These are phyloP conservation scores for Gloeopeniophorella convolvens DNA, from an alignment of 768 basidiomycete genomes.

Conservation along the genomic window DNA sequence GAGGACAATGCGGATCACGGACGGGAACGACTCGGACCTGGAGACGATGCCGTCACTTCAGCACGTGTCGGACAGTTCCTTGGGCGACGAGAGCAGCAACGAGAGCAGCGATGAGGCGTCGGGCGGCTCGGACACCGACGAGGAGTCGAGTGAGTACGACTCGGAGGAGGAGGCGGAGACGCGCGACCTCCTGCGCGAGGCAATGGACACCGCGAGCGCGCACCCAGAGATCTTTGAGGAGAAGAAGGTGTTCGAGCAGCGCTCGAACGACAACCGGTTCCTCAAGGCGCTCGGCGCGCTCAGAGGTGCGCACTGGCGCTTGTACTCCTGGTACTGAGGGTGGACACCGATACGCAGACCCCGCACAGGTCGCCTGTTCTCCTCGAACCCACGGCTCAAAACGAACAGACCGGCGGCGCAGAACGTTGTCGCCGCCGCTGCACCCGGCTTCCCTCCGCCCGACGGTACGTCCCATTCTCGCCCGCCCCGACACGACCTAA, in stretches of 20 bases:
- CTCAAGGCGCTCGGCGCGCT: slow-evolving; percentile 68
- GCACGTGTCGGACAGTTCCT: slow-evolving; percentile 57
- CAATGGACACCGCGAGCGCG: slow-evolving; percentile 62
- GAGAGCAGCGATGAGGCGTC: slow-evolving; percentile 35
- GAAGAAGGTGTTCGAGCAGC: slow-evolving; percentile 37
- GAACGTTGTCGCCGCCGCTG: neutral
- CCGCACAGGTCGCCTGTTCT: slow-evolving; percentile 57
- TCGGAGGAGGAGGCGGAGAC: slow-evolving; percentile 65
- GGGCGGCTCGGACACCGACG: slow-evolving; percentile 31
- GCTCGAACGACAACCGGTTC: slow-evolving; percentile 68
- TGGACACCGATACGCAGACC: neutral
- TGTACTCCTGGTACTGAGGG: neutral
- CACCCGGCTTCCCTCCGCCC: neutral
- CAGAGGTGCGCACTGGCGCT: slow-evolving; percentile 42
- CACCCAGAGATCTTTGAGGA: slow-evolving; percentile 53
- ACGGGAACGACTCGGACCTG: slow-evolving; percentile 38
- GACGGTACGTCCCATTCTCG: neutral
- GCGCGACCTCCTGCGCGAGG: slow-evolving; percentile 55
- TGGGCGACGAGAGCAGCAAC: slow-evolving; percentile 32
- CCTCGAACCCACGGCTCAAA: slow-evolving; percentile 18
- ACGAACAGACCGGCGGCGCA: slow-evolving; percentile 9
- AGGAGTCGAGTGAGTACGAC: slow-evolving; percentile 44
- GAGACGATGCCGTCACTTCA: slow-evolving; percentile 63
- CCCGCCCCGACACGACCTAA: no score
- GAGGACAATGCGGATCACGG: slow-evolving; percentile 44